Percentiles rank a stretch among this genome's conserved stretches.
phyloP scores from a whole-genome alignment of 495 filamentous ascomycete species.

The Neurospora tetrasperma region DNA sequence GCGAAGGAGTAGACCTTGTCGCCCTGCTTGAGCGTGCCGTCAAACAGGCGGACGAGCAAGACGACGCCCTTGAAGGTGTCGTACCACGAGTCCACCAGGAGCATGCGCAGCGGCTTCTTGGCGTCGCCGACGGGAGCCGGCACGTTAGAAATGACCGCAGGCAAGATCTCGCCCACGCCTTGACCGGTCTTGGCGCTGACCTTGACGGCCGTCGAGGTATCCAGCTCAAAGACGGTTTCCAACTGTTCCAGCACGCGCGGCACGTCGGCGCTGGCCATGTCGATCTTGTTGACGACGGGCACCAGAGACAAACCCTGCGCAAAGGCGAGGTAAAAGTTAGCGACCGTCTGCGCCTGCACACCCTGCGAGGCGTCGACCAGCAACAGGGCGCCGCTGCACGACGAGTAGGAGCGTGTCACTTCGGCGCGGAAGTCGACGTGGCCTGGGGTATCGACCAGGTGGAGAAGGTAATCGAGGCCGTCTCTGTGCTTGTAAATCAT shows the following conservation, averaged over 20 bases:
- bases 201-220: slow-evolving; percentile 65
- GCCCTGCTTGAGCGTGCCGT: slow-evolving; percentile 72
- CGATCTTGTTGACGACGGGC: slow-evolving; percentile 93
- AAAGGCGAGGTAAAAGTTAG: slow-evolving; percentile 96
- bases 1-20: slow-evolving; percentile 77
- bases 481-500: slow-evolving; percentile 81
- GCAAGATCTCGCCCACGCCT: slow-evolving; percentile 71
- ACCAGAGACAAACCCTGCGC: slow-evolving; percentile 78
- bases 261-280: slow-evolving; percentile 78
- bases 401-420: slow-evolving; percentile 88
- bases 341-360: slow-evolving; percentile 88
- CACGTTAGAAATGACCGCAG: slow-evolving; percentile 73
- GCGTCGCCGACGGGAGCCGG: slow-evolving; percentile 69
- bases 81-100: slow-evolving; percentile 97
- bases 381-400: slow-evolving; percentile 84
- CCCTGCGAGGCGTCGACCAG: slow-evolving; percentile 92
- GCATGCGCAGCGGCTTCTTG: slow-evolving; percentile 61
- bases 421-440: slow-evolving; percentile 94
- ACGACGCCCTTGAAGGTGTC: slow-evolving; percentile 91
- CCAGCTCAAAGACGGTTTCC: slow-evolving; percentile 73
- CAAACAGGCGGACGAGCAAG: slow-evolving; percentile 82
- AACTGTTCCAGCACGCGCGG: slow-evolving; percentile 79
- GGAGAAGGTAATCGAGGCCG: slow-evolving; percentile 81
- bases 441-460: slow-evolving; percentile 92
- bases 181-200: slow-evolving; percentile 92